phyloP scores from a whole-genome alignment of 192 early-diverging fungal genomes.

The Coemansia asiatica region DNA sequence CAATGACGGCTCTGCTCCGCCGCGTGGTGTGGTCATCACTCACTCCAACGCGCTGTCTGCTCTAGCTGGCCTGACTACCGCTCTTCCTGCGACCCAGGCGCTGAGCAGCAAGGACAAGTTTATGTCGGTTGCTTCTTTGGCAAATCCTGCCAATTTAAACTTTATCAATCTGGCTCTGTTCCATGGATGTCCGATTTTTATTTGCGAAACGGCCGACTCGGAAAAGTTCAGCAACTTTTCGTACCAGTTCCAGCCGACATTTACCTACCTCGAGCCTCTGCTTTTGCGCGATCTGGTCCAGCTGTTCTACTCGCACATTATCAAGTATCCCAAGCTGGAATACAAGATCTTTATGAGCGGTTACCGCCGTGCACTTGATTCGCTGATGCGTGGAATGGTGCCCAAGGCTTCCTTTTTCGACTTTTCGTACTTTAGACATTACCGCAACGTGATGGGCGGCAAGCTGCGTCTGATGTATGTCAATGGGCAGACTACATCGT shows the following conservation, averaged over 20 bases:
- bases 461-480: conserved; percentile 42
- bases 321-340: conserved; percentile 46
- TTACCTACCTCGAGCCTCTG: conserved; percentile 29
- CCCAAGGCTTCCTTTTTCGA: conserved; percentile 42
- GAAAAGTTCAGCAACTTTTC: conserved; percentile 38
- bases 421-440: conserved; percentile 55
- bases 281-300: conserved; percentile 42
- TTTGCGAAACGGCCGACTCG: conserved; percentile 40
- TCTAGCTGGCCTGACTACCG: conserved; percentile 22
- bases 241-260: conserved; percentile 37
- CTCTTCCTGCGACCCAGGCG: conserved; percentile 26
- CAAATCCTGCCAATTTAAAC: conserved; percentile 29
- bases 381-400: conserved; percentile 41
- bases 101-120: conserved; percentile 32
- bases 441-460: conserved; percentile 51
- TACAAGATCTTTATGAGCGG: conserved; percentile 36
- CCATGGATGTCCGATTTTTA: conserved; percentile 31
- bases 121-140: conserved; percentile 36
- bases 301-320: conserved; percentile 43
- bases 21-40: conserved; percentile 34
- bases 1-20: neutral
- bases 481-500: conserved; percentile 28
- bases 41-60: conserved; percentile 48
- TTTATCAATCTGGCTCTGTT: conserved; percentile 37
- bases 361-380: conserved; percentile 27